phyloP scores from a whole-genome alignment of 495 filamentous ascomycete genomes.

The Pseudevernia furfuracea region DNA sequence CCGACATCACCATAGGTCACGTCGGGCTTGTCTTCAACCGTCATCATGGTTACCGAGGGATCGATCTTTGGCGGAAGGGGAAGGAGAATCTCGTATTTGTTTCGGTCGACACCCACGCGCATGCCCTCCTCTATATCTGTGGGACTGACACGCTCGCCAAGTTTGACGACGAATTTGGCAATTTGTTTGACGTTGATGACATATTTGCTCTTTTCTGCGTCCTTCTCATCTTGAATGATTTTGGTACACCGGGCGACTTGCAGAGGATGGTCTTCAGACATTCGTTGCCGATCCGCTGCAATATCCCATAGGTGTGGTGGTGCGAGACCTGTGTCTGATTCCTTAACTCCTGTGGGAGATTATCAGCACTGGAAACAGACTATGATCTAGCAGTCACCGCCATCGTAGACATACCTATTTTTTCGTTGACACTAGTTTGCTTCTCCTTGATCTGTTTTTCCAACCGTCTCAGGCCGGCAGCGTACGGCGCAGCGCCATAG shows the following conservation, averaged over 20 bases:
- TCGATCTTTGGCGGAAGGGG: conserved; percentile 99
- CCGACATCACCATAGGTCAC: conserved; percentile 98
- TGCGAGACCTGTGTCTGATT: conserved; percentile 96
- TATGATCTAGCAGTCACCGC: background rate
- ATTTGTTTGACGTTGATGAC: conserved; percentile 99
- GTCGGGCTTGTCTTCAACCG: conserved; percentile 98
- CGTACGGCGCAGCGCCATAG: conserved; percentile 95
- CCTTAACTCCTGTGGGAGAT: conserved; percentile 52
- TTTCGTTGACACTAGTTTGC: conserved; percentile 93
- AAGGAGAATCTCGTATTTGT: conserved; percentile 97
- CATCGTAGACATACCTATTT: conserved; percentile 55
- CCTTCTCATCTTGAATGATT: conserved; percentile 96
- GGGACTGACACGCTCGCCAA: conserved; percentile 92
- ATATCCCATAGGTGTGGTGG: conserved; percentile 99
- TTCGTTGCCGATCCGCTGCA: conserved; percentile 92
- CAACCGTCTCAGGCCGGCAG: conserved; percentile 82
- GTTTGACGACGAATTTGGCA: conserved; percentile 97
- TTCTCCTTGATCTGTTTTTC: conserved; percentile 98
- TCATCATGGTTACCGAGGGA: conserved; percentile 99
- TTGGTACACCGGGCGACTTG: conserved; percentile 98
- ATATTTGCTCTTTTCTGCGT: conserved; percentile 98
- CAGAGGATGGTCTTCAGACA: conserved; percentile 95
- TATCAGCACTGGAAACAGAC: conserved; percentile 13
- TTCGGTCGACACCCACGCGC: conserved; percentile 93
- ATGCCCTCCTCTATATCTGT: conserved; percentile 99